Percentiles rank a stretch among this genome's conserved stretches.
Conservation (phyloP, 805 yeast species). For the Nakazawaea siamensis region DNA sequence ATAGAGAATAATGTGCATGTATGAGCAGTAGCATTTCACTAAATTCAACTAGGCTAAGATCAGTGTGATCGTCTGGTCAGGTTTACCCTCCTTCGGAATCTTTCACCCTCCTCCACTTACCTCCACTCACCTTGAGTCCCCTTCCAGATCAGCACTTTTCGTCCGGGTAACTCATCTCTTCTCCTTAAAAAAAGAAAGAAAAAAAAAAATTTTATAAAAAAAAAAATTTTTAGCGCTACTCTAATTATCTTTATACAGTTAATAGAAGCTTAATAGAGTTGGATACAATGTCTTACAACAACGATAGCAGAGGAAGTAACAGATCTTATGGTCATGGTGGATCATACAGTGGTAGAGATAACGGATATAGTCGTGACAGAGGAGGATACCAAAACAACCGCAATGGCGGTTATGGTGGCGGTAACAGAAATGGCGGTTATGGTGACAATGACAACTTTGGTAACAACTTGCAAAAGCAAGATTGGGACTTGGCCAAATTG, state of each 20-base stretch:
- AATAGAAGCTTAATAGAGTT: too few species aligned
- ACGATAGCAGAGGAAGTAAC: constrained; percentile 25
- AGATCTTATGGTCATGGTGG: constrained; percentile 14
- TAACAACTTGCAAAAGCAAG: constrained; percentile 56
- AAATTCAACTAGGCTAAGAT: too few species aligned
- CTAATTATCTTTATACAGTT: background rate
- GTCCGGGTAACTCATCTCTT: constrained; percentile 11
- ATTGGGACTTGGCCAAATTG: constrained; percentile 70
- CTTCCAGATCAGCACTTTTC: background rate
- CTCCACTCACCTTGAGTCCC: background rate
- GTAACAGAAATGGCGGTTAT: constrained; percentile 26
- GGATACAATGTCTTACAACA: constrained; percentile 33
- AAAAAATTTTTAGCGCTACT: constrained; percentile 2
- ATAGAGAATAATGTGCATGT: background rate
- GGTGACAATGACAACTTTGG: constrained; percentile 32
- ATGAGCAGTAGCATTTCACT: too few species aligned
- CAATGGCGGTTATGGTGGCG: constrained; percentile 29
- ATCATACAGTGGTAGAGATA: constrained; percentile 16
- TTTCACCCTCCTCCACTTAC: background rate
- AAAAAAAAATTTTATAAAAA: constrained; percentile 5
- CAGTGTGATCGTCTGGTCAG: too few species aligned
- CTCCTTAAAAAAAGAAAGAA: background rate
- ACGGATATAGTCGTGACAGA: constrained; percentile 30
- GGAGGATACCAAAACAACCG: constrained; percentile 28
- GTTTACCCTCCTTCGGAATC: background rate